Base-by-base conservation (phyloP, 148 eudicot genomes). In the Persicaria tinctoria region DNA sequence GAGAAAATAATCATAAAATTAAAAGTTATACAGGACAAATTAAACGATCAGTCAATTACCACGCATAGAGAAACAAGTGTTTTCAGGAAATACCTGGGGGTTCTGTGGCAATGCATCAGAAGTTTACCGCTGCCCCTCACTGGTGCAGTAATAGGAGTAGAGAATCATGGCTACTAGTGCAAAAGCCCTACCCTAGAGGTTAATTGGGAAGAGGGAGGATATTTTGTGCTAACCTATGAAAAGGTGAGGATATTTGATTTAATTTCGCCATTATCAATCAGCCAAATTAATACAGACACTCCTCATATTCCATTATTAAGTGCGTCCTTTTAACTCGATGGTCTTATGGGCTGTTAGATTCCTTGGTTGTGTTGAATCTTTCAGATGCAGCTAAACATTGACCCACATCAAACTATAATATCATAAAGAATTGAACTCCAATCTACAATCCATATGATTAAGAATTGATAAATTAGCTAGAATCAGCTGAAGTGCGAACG, bases 121-220 rank as follows among this genome's bases (percentile, higher is more conserved):
- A 18, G 74, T 50, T 71, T 71, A 48, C 16, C 74, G 53, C 53
- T 71, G 74, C 14, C 60, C 83, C 48, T 91, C 98, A 0, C 80
- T 80, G 70, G 89, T 83, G 86, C 98, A 91, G 79, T 88, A 89
- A 68, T 91, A 93, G 0, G 98, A 91, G 78, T 93, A 93, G 57
- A 93, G 51, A 1, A 88, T 91, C 27, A 23, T 23, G 27, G 0
- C 27, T 23, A 23, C 27, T 23, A 23, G 27, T 23, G 27, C 27
- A 23, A 23, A 23, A 23, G 41, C 41, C 41, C 41, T 32, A 32
- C 41, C 41, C 41, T 32, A 32, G 41, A 32, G 41, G 41, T 32
- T 32, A 1, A 32, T 32, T 32, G 41, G 41, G 41, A 32, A 32
- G 41, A 32, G 41, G 41, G 3, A 32, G 41, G 41, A 2, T 32